Evolutionary conservation across 306 rosid species (phyloP).

Genomic region (Castanea crenata): DNA sequence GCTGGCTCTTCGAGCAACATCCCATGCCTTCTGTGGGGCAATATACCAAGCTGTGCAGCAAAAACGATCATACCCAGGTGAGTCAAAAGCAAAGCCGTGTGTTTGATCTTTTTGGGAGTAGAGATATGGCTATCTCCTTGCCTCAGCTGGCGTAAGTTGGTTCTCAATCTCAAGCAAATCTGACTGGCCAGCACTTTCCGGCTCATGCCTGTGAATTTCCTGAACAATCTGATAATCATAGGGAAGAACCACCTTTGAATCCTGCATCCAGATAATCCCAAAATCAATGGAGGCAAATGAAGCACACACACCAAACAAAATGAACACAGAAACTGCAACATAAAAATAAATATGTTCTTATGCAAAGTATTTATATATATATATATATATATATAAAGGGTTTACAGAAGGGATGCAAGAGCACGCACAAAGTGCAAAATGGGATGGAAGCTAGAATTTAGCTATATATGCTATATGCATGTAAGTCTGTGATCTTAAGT

Average conservation of each 20-base stretch:
- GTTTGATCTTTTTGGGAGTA: constrained; percentile 77
- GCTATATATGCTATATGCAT: background rate
- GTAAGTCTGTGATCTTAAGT: background rate
- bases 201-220: constrained; percentile 78
- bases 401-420: background rate
- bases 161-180: constrained; percentile 59
- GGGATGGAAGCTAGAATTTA: background rate
- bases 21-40: constrained; percentile 95
- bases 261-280: constrained; percentile 44
- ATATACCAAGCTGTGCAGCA: constrained; percentile 73
- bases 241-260: constrained; percentile 91
- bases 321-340: background rate
- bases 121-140: constrained; percentile 83
- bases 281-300: background rate
- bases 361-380: background rate
- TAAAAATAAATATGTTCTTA: background rate
- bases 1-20: constrained; percentile 97
- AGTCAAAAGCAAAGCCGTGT: constrained; percentile 94
- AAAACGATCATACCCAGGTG: constrained; percentile 96
- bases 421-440: background rate
- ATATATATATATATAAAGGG: too few relatives aligned
- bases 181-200: constrained; percentile 54
- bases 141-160: constrained; percentile 67
- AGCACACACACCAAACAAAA: background rate
- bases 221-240: constrained; percentile 90